These are phyloP conservation scores for Ustilago esculenta DNA, from an alignment of 1,284 basidiomycete genomes.

Conservation along the genomic window DNA sequence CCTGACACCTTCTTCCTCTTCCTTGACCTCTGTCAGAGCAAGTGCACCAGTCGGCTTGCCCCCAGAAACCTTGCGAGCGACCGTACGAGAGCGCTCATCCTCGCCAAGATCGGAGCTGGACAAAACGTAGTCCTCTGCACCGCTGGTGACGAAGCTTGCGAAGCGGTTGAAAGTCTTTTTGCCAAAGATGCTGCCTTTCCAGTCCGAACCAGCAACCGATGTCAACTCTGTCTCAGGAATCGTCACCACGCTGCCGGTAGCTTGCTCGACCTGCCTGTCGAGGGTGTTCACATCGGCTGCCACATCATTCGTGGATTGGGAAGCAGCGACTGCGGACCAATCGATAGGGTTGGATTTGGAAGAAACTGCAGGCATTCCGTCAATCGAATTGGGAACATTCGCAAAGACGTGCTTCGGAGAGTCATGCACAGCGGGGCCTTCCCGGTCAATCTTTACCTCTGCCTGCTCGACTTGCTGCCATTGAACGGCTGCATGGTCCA, in stretches of 20 bases:
- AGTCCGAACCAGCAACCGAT: slow-evolving; percentile 10
- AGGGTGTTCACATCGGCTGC: too few species aligned
- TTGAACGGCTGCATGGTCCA: background rate
- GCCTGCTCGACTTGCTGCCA: slow-evolving; percentile 6
- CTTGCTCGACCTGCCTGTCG: background rate
- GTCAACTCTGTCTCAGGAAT: background rate
- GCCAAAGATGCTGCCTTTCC: slow-evolving; percentile 71
- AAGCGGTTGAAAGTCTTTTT: slow-evolving; percentile 82
- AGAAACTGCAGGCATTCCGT: slow-evolving; percentile 27
- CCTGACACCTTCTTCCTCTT: slow-evolving; percentile 15
- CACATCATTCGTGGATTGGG: too few species aligned
- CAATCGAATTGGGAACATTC: slow-evolving; percentile 2
- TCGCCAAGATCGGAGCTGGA: slow-evolving; percentile 22
- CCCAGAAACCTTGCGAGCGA: slow-evolving; percentile 38
- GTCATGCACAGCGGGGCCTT: background rate
- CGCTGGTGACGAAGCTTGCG: slow-evolving; percentile 82
- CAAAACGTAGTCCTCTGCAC: slow-evolving; percentile 75
- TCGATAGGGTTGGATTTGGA: slow-evolving; percentile 15
- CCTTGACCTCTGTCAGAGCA: slow-evolving; percentile 9
- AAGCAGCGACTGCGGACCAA: slow-evolving; percentile 16
- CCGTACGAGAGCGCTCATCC: slow-evolving; percentile 23
- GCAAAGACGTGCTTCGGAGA: background rate
- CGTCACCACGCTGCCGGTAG: background rate
- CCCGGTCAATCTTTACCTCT: background rate
- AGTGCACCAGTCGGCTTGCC: slow-evolving; percentile 6